Percentiles rank a stretch among this genome's conserved stretches.
Evolutionary conservation across 495 filamentous ascomycete genomes (phyloP).

Genomic region (Glonium stellatum): DNA sequence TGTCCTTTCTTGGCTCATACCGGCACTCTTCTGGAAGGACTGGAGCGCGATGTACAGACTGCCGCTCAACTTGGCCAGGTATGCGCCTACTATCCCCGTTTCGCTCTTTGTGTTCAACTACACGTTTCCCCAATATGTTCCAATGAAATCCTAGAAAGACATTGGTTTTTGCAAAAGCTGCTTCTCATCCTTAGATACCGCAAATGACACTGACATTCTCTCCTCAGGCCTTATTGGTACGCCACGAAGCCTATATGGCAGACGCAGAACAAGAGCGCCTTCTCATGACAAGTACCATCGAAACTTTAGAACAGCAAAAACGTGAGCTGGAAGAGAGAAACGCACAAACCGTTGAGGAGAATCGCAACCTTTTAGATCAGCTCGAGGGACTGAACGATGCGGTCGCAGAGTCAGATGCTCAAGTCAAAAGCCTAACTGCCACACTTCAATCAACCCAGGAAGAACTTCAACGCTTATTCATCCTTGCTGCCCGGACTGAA

Average conservation of each 20-base stretch:
- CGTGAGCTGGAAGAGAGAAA: constrained; percentile 66
- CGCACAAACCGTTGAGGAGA: constrained; percentile 67
- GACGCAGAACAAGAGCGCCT: constrained; percentile 78
- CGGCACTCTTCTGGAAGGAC: constrained; percentile 64
- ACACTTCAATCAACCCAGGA: constrained; percentile 67
- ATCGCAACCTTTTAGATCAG: constrained; percentile 67
- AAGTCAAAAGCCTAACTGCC: constrained; percentile 61
- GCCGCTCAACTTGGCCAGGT: constrained; percentile 89
- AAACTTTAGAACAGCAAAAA: constrained; percentile 71
- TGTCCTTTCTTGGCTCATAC: constrained; percentile 80
- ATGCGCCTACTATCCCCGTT: constrained; percentile 25
- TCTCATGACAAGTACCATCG: constrained; percentile 62
- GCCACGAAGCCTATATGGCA: constrained; percentile 87
- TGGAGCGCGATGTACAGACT: constrained; percentile 79
- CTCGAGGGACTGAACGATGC: constrained; percentile 73
- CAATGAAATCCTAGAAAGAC: background rate
- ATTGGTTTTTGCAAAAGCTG: background rate
- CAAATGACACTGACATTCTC: constrained; percentile 56
- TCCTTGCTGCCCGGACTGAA: constrained; percentile 63
- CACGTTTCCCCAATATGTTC: background rate
- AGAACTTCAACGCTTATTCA: constrained; percentile 66
- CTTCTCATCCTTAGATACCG: background rate
- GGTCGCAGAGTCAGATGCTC: constrained; percentile 66
- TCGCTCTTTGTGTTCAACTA: background rate
- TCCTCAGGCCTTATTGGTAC: constrained; percentile 78